These are phyloP conservation scores for Xylaria cubensis DNA, from an alignment of 495 filamentous ascomycete species.

Conservation along the genomic window DNA sequence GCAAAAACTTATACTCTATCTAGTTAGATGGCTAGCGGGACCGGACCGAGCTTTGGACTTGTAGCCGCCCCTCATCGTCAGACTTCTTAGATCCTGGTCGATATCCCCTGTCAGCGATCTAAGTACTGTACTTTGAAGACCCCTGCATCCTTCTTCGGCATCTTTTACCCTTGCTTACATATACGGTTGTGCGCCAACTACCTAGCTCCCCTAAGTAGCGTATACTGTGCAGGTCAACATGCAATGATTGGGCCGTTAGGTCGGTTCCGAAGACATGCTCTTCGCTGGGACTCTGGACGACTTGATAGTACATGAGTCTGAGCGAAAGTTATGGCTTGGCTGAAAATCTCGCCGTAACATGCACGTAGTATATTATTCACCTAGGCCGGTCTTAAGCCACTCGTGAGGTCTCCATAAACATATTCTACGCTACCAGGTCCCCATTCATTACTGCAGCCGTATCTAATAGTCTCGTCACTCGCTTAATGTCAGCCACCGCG, in stretches of 20 bases:
- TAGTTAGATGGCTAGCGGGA: constrained; percentile 12
- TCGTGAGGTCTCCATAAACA: constrained; percentile 6
- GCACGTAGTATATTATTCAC: constrained; percentile 5
- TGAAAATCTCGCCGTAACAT: background rate
- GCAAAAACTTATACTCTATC: constrained; percentile 11
- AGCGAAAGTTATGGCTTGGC: constrained; percentile 12
- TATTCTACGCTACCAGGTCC: background rate
- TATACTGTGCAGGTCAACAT: background rate
- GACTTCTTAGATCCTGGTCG: background rate
- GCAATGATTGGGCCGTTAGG: background rate
- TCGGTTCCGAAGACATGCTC: background rate
- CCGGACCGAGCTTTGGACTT: background rate
- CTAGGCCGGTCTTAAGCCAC: constrained; percentile 18
- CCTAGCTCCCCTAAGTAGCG: background rate
- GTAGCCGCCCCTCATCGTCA: background rate
- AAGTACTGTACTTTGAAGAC: constrained; percentile 21
- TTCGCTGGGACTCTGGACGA: background rate
- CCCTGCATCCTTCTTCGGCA: background rate
- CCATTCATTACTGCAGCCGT: constrained; percentile 13
- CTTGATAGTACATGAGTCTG: background rate
- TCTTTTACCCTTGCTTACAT: constrained; percentile 13
- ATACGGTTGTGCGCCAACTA: background rate
- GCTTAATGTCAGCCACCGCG: constrained; percentile 18
- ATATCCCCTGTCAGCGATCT: constrained; percentile 24
- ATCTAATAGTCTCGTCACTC: constrained; percentile 22